Evolutionary conservation across 2,329 filamentous ascomycete genomes (phyloP), one percentile per base, ranked within the genome.

Genomic region (Lasiodiplodia sp.): DNA sequence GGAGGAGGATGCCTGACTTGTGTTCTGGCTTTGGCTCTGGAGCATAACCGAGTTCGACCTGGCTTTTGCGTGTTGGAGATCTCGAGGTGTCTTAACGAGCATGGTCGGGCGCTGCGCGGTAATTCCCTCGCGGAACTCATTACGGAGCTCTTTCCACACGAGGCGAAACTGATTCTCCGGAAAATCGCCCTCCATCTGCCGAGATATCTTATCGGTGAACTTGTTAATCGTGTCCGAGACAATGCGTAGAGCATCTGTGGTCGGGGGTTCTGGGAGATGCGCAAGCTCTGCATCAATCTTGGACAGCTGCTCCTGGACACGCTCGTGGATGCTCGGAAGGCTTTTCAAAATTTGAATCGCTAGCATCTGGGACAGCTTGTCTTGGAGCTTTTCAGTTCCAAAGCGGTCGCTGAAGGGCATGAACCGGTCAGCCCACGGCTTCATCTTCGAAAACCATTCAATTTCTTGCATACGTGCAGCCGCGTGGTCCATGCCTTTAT

Each of bases 191-290:
- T 85, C 82, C 6, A 92, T 79, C 0, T 88, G 81, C 0, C 81
- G 79, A 4, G 85, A 82, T 0, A 93, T 83, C 0, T 82, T 75
- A 0, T 82, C 79, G 0, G 87, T 85, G 95, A 90, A 14, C 51
- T 0, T 81, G 14, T 83, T 81, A 0, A 95, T 76, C 12, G 88
- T 87, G 2, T 85, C 85, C 23, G 85, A 85, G 0, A 96, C 85
- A 11, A 89, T 87, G 0, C 89, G 82, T n/a, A 89, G 86, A 0
- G 93, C 87, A 53, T 93, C 92, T 0, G 82, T 79, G 0, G 79
- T 79, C 0, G 91, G 90, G 0, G 92, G 86, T 47, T 92, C 90
- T 0, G 92, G 92, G 0, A 94, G 84, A 0, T 79, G 80, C 0
- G 76, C 71, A 0, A 96, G 83, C 68, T 91, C 81, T 0, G 74